A percentile compares a stretch with the other conserved stretches of the same genome.
Conservation (phyloP, 768 basidiomycete genomes). For the Boletellus ananiceps region DNA sequence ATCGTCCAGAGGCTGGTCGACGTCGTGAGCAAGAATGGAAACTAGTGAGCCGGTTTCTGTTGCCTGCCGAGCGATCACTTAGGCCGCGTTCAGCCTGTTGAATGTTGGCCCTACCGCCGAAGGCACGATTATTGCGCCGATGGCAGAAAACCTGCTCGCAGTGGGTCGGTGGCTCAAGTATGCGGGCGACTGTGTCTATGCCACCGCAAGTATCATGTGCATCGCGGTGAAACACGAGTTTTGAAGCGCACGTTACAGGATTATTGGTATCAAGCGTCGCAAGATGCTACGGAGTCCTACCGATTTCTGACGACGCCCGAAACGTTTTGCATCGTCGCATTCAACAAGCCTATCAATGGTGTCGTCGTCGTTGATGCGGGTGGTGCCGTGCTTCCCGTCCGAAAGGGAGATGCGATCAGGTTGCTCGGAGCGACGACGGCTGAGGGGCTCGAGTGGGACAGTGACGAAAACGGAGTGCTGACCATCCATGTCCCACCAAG, state of each 20-base stretch:
- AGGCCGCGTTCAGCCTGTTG: slow-evolving; percentile 34
- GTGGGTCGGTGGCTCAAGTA: slow-evolving; percentile 50
- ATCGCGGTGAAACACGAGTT: neutral
- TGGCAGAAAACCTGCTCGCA: slow-evolving; percentile 44
- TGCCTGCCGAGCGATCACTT: neutral
- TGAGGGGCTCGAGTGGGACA: slow-evolving; percentile 22
- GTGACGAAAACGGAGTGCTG: slow-evolving; percentile 13
- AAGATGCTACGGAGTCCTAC: slow-evolving; percentile 32
- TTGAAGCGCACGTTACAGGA: slow-evolving; percentile 26
- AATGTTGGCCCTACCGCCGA: slow-evolving; percentile 54
- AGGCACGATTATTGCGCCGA: slow-evolving; percentile 47
- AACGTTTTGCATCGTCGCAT: slow-evolving; percentile 49
- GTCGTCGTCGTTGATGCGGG: slow-evolving; percentile 32
- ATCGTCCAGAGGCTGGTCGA: slow-evolving; percentile 52
- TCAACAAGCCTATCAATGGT: slow-evolving; percentile 34
- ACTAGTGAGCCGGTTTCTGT: slow-evolving; percentile 39
- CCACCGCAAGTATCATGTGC: slow-evolving; percentile 36
- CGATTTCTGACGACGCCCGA: slow-evolving; percentile 48
- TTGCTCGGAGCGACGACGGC: slow-evolving; percentile 34
- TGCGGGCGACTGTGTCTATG: slow-evolving; percentile 49
- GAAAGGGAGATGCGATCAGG: slow-evolving; percentile 38
- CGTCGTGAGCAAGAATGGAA: slow-evolving; percentile 59
- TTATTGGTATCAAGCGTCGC: slow-evolving; percentile 46
- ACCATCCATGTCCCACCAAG: neutral
- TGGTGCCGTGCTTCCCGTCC: slow-evolving; percentile 39